Conservation (phyloP, 257 asterid genomes). For the Solanum virginianum region DNA sequence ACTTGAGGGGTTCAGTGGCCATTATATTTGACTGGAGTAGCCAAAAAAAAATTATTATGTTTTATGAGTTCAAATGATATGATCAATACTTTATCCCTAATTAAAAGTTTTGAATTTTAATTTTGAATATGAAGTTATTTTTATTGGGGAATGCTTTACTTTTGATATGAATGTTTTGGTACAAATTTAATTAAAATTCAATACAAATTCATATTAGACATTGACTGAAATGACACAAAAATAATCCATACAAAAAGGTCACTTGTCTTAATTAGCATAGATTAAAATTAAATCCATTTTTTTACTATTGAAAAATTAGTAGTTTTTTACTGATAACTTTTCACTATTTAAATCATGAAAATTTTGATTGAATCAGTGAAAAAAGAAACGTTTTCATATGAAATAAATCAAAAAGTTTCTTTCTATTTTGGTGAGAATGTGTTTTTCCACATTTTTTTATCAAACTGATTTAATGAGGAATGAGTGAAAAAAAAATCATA, state of each 20-base stretch:
- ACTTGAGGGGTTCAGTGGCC: neutral
- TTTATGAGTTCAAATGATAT: neutral
- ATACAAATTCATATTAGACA: neutral
- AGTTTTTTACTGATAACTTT: neutral
- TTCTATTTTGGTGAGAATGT: rapidly evolving
- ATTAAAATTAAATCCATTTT: neutral
- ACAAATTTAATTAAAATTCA: neutral
- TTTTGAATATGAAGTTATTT: neutral
- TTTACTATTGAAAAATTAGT: too few species aligned
- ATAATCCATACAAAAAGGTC: neutral
- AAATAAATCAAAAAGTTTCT: neutral
- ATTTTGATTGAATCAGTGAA: neutral
- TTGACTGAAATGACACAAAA: neutral
- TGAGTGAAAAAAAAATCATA: neutral
- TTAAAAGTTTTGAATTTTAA: neutral
- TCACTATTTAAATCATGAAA: neutral
- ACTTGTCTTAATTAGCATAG: neutral
- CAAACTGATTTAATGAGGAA: neutral
- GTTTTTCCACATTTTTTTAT: neutral
- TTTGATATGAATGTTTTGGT: neutral
- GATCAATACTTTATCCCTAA: neutral
- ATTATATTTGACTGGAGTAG: neutral
- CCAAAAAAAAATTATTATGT: neutral
- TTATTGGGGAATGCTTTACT: neutral
- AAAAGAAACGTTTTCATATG: neutral